phyloP scores from a whole-genome alignment of 2,329 filamentous ascomycete genomes.

The Akanthomyces uredinophilus region DNA sequence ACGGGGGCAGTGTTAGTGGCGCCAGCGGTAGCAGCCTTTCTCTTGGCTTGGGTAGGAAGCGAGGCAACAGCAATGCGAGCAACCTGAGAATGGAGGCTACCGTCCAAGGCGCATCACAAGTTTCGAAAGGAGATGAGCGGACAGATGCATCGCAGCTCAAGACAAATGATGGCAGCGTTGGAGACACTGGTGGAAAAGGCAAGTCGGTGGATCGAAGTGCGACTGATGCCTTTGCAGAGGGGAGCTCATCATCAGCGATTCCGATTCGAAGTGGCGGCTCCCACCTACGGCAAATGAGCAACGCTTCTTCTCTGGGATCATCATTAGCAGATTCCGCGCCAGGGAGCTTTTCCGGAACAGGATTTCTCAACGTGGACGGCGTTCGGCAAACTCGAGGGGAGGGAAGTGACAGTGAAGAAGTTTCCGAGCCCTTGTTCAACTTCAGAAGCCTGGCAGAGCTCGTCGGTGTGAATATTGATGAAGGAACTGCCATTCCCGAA shows the following conservation, averaged over 20 bases:
- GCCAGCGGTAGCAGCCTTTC: constrained; percentile 62
- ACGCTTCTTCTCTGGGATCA: constrained; percentile 76
- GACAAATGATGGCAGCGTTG: constrained; percentile 24
- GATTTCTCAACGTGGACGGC: constrained; percentile 29
- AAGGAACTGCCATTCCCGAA: constrained; percentile 31
- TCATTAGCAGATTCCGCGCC: constrained; percentile 65
- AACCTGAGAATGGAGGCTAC: constrained; percentile 55
- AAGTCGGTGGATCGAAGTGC: constrained; percentile 60
- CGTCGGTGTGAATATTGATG: constrained; percentile 61
- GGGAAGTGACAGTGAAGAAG: constrained; percentile 46
- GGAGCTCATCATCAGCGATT: constrained; percentile 32
- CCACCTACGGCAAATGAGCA: constrained; percentile 78
- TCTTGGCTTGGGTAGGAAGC: constrained; percentile 52
- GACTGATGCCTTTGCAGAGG: constrained; percentile 15
- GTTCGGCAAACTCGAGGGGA: constrained; percentile 39
- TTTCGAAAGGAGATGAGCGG: constrained; percentile 19
- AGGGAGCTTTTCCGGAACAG: constrained; percentile 43
- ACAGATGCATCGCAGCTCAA: constrained; percentile 18
- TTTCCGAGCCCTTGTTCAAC: constrained; percentile 79
- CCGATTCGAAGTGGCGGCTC: constrained; percentile 56
- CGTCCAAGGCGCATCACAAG: constrained; percentile 38
- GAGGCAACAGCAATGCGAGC: constrained; percentile 56
- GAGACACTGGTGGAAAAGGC: constrained; percentile 50
- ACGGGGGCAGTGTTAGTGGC: constrained; percentile 30
- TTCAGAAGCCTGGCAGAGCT: constrained; percentile 83